phyloP scores from a whole-genome alignment of 2,329 filamentous ascomycete genomes.

The Calonectria pseudoturangicola region DNA sequence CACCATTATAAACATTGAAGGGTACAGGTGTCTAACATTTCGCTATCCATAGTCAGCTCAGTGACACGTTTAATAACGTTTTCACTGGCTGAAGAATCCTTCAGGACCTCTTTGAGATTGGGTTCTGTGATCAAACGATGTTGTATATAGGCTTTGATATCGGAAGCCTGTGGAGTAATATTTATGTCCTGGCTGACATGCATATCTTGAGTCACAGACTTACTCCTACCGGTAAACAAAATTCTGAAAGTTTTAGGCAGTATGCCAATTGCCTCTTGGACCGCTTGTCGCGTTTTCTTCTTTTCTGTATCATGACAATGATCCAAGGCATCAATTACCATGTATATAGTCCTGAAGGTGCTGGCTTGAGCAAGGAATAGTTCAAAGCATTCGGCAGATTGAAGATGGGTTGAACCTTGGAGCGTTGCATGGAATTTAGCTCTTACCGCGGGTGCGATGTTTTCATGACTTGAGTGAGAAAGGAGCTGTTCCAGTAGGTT shows the following conservation, averaged over 20 bases:
- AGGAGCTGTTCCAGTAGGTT: not conserved
- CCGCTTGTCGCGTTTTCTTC: not conserved
- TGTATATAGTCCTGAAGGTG: not conserved
- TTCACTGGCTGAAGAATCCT: not conserved
- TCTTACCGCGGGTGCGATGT: not conserved
- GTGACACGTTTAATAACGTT: not conserved
- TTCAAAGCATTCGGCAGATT: not conserved
- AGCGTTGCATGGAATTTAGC: not conserved
- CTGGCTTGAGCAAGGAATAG: not conserved
- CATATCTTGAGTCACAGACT: not conserved
- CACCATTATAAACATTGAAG: not conserved
- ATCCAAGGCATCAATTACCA: not conserved
- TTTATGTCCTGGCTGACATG: not conserved
- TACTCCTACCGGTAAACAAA: not conserved
- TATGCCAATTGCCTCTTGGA: not conserved
- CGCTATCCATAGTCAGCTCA: not conserved
- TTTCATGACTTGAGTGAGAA: not conserved
- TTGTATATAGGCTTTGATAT: not conserved
- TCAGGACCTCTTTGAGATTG: not conserved
- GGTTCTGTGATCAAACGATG: not conserved
- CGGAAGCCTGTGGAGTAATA: not conserved
- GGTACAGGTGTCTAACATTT: not conserved
- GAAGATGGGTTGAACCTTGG: not conserved
- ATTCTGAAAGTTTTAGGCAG: not conserved
- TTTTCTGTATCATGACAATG: not conserved